Evolutionary conservation across 2,329 filamentous ascomycete species (phyloP).

Genomic region (Penicillium aurantiogriseum): DNA sequence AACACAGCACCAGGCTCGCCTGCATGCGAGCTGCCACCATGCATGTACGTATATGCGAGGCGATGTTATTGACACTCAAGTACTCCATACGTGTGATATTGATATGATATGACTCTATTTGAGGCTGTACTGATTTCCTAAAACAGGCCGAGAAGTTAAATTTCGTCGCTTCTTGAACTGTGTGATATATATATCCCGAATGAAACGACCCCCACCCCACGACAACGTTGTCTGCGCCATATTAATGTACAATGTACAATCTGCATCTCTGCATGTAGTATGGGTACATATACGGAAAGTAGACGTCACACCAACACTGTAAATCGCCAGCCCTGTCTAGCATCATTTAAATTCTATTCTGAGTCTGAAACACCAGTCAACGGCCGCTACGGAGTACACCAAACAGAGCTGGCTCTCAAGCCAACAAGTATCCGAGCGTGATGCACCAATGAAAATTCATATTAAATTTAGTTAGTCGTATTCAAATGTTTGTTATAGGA

Average conservation of each 20-base stretch:
- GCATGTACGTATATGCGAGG: constrained; percentile 6
- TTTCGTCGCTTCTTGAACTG: too few species aligned
- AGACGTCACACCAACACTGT: background rate
- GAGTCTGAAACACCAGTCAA: constrained; percentile 6
- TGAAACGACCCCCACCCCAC: background rate
- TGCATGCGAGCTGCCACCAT: constrained; percentile 5
- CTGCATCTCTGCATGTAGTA: background rate
- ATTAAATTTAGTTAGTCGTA: background rate
- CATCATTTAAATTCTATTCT: background rate
- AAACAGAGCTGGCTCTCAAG: background rate
- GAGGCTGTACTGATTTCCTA: background rate
- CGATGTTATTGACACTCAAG: background rate
- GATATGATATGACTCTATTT: background rate
- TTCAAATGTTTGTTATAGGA: background rate
- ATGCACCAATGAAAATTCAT: constrained; percentile 3
- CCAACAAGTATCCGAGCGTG: constrained; percentile 1
- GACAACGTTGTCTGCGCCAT: background rate
- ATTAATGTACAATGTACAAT: background rate
- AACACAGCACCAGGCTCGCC: background rate
- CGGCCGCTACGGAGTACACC: background rate
- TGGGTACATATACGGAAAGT: background rate
- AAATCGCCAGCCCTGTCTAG: background rate
- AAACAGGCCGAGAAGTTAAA: background rate
- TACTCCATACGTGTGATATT: background rate
- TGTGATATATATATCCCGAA: background rate